Evolutionary conservation across 805 yeast species (phyloP).

Genomic region (Candida dendrica): DNA sequence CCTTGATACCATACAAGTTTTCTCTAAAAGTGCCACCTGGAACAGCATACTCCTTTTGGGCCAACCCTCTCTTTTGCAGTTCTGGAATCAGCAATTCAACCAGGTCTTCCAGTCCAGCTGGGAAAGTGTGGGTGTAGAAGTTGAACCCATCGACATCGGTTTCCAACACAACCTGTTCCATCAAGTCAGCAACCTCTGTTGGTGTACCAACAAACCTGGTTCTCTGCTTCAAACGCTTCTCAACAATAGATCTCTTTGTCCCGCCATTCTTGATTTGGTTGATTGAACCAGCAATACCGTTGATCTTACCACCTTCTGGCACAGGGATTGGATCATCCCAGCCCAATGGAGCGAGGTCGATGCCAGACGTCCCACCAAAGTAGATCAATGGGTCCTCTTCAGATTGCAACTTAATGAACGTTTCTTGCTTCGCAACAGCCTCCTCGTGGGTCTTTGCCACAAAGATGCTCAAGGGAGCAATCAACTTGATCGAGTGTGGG

Average conservation of each 20-base stretch:
- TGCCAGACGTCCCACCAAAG: slow-evolving; percentile 34
- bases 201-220: slow-evolving; percentile 23
- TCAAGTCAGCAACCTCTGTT: slow-evolving; percentile 29
- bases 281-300: slow-evolving; percentile 19
- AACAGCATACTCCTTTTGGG: slow-evolving; percentile 26
- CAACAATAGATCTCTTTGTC: slow-evolving; percentile 20
- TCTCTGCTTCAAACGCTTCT: slow-evolving; percentile 11
- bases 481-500: slow-evolving; percentile 28
- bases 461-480: slow-evolving; percentile 27
- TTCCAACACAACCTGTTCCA: slow-evolving; percentile 31
- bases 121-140: slow-evolving; percentile 27
- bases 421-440: slow-evolving; percentile 27
- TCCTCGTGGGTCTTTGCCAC: slow-evolving; percentile 30
- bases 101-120: slow-evolving; percentile 31
- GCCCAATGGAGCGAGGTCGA: slow-evolving; percentile 26
- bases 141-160: slow-evolving; percentile 37
- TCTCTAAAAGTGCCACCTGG: slow-evolving; percentile 28
- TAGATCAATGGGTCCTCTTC: slow-evolving; percentile 31
- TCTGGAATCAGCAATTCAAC: slow-evolving; percentile 28
- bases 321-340: slow-evolving; percentile 22
- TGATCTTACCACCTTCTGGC: slow-evolving; percentile 22
- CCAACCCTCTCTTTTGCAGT: slow-evolving; percentile 25
- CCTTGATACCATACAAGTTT: slow-evolving; percentile 22
- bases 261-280: slow-evolving; percentile 4
- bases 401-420: slow-evolving; percentile 21